Base-by-base conservation (phyloP, 805 yeast species). In the Candida orba region DNA sequence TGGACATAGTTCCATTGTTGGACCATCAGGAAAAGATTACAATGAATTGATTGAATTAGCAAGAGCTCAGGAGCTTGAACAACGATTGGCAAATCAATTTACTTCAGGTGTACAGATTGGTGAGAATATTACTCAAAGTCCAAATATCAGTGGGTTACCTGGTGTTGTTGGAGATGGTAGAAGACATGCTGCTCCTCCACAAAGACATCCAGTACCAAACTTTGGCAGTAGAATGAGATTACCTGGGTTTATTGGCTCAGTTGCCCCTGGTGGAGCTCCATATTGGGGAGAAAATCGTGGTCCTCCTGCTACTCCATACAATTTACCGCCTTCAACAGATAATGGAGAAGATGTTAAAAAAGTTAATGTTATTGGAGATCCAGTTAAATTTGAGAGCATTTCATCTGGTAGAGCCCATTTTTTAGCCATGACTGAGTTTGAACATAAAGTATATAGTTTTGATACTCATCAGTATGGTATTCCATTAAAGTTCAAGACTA, bases 321-420 rank as follows among this genome's bases (percentile, higher is more conserved):
- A 15, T 15, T 31, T 31, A 31, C 34, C 34, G 15, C 8, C 17
- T 7, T 8, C 18, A 4, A 31, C 18, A 31, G 18, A 31, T n/a
- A 17, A 31, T 2, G 12, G 18, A 31, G 18, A 15, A 15, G 29
- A 34, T 20, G 31, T 40, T 6, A 34, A 57, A 41, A 40, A 48
- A 5, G 32, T 52, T 15, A 39, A 39, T 15, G 38, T 40, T 67
- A n/a, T 40, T 59, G 37, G 18, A 2, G 41, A 41, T 32, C 33
- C 59, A 12, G 46, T 61, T 2, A 65, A 63, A 39, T 67, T 81
- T 39, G 54, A 71, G 3, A 67, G 76, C 8, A 67, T 82, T 3
- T 68, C 78, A 17, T 73, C 84, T 36, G 91, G 91, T 0, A 61
- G 91, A 49, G 64, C 73, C 25, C 88, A 81, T 58, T 71, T 81